Percentiles rank a stretch among this genome's conserved stretches.
phyloP scores from a whole-genome alignment of 768 basidiomycete genomes.

The Leucosporidium creatinivorum region DNA sequence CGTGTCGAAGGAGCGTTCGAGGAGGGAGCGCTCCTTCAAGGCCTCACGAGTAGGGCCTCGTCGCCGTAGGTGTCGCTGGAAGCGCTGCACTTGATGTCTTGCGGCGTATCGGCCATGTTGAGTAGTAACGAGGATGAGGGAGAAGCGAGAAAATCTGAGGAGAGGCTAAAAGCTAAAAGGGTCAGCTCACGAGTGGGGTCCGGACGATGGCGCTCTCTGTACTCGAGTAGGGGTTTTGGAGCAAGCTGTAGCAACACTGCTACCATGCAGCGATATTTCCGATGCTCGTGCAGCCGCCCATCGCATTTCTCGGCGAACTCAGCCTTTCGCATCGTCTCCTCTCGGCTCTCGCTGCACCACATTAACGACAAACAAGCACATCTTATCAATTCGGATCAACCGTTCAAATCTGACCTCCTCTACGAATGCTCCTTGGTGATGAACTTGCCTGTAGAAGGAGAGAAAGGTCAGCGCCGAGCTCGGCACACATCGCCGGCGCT shows the following conservation, averaged over 20 bases:
- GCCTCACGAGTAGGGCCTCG: conserved; percentile 29
- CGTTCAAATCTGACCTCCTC: not conserved
- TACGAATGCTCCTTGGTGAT: conserved; percentile 20
- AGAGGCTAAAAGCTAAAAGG: not conserved
- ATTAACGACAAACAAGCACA: not conserved
- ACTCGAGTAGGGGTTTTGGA: not conserved
- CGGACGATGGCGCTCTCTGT: not conserved
- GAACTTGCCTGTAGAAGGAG: conserved; percentile 17
- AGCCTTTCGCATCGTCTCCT: not conserved
- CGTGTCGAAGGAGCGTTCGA: not conserved
- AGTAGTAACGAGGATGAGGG: not conserved
- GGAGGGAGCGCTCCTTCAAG: not conserved
- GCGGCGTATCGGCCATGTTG: conserved; percentile 4
- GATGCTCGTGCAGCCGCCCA: no score
- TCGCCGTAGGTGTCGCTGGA: conserved; percentile 24
- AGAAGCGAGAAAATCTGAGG: not conserved
- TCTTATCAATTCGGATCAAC: not conserved
- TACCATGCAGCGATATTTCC: no score
- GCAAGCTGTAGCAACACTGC: no score
- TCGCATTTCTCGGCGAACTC: not conserved
- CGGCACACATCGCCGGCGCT: not conserved
- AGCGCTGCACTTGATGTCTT: conserved; percentile 7
- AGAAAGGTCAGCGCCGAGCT: no score
- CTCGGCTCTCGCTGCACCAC: not conserved
- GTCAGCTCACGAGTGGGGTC: not conserved